Conservation (phyloP, 352 stramenopile species). For the Globisporangium emineosum region DNA sequence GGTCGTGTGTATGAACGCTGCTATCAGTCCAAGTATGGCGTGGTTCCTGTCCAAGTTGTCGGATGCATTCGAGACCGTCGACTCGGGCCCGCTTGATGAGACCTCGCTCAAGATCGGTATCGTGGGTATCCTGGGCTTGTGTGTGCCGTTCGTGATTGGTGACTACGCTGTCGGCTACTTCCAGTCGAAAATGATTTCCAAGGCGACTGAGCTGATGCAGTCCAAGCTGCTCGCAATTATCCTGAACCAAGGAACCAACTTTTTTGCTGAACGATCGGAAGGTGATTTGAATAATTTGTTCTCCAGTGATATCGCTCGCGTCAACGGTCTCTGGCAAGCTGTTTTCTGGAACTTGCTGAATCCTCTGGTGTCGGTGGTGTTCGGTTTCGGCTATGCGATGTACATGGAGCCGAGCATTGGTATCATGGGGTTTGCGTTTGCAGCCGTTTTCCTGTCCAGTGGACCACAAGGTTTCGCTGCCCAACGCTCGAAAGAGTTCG, state of each 20-base stretch:
- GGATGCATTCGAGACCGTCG: constrained; percentile 59
- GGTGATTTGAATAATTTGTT: constrained; percentile 89
- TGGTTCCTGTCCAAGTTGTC: constrained; percentile 76
- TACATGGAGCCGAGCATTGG: constrained; percentile 82
- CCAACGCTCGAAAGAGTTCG: constrained; percentile 84
- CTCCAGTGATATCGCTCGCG: constrained; percentile 79
- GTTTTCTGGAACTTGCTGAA: constrained; percentile 89
- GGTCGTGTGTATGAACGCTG: constrained; percentile 80
- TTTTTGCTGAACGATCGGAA: constrained; percentile 83
- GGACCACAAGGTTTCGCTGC: constrained; percentile 80
- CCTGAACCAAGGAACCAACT: constrained; percentile 70
- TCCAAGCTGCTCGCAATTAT: constrained; percentile 75
- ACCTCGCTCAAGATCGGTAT: constrained; percentile 64
- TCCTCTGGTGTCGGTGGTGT: constrained; percentile 70
- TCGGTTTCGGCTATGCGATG: constrained; percentile 81
- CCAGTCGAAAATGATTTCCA: constrained; percentile 90
- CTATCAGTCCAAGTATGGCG: constrained; percentile 74
- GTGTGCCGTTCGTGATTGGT: constrained; percentile 82
- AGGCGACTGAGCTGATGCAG: constrained; percentile 80
- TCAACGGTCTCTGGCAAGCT: constrained; percentile 83
- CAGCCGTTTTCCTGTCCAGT: constrained; percentile 73
- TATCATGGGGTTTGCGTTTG: constrained; percentile 83
- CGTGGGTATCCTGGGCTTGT: constrained; percentile 68
- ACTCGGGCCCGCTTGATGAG: constrained; percentile 38
- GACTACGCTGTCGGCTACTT: constrained; percentile 87